Evolutionary conservation across 805 yeast species (phyloP).

Genomic region (Starmerella bombi): DNA sequence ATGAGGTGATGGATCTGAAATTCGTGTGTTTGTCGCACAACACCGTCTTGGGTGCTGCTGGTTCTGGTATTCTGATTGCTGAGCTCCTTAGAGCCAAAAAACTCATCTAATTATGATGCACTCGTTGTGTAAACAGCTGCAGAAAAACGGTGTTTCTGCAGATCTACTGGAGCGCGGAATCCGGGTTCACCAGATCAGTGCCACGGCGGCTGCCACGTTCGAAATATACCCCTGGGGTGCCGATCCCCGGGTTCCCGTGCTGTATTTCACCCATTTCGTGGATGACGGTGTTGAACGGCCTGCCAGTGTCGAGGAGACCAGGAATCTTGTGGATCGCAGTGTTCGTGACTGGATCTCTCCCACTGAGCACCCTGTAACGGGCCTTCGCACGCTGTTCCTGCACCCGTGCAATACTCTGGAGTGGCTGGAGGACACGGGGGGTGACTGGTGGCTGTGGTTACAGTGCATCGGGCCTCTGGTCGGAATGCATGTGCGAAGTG

Average conservation of each 20-base stretch:
- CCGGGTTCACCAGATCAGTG: neutral
- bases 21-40: conserved; percentile 97
- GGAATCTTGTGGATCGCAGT: neutral
- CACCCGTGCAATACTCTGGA: conserved; percentile 34
- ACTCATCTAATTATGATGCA: conserved; percentile 37
- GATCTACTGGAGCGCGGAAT: neutral
- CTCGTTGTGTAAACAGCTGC: neutral
- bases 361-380: conserved; percentile 25
- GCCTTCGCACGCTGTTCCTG: conserved; percentile 24
- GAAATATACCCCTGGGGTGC: conserved; percentile 24
- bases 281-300: conserved; percentile 11
- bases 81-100: conserved; percentile 72
- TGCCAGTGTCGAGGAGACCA: conserved; percentile 9
- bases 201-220: no score
- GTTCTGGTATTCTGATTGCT: conserved; percentile 92
- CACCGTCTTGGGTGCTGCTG: conserved; percentile 97
- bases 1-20: conserved; percentile 83
- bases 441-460: conserved; percentile 22
- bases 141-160: neutral
- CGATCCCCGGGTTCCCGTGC: conserved; percentile 24
- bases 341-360: conserved; percentile 11
- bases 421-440: conserved; percentile 22
- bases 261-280: conserved; percentile 20
- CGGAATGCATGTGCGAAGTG: no score
- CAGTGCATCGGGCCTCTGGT: conserved; percentile 25